A percentile compares a stretch with the other conserved stretches of the same genome.
phyloP scores from a whole-genome alignment of 345 rosid genomes.

The Camelina sativa region DNA sequence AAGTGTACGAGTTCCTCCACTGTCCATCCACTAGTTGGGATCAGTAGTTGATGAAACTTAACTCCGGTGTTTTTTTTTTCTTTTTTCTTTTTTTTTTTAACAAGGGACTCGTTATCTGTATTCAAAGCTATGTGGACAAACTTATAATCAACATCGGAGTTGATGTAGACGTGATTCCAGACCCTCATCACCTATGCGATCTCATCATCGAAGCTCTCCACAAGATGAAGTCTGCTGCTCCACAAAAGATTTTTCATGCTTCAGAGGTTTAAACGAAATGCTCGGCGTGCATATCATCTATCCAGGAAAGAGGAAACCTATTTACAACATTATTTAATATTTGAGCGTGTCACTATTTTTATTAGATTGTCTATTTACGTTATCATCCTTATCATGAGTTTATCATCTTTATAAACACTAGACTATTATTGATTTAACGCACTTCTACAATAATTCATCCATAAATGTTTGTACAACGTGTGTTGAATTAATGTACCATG shows the following conservation, averaged over 20 bases:
- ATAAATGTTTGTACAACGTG: slow-evolving; percentile 1
- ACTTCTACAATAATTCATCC: background rate
- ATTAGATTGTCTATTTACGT: background rate
- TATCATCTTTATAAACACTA: background rate
- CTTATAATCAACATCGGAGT: slow-evolving; percentile 58
- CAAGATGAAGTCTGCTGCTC: slow-evolving; percentile 48
- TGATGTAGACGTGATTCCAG: slow-evolving; percentile 63
- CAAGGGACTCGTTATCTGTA: slow-evolving; percentile 64
- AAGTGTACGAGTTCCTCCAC: background rate
- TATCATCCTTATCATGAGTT: background rate
- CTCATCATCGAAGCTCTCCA: slow-evolving; percentile 54
- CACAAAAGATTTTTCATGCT: background rate
- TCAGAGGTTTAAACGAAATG: background rate
- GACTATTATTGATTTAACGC: too few relatives aligned
- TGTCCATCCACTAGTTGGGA: background rate
- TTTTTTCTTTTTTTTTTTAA: background rate
- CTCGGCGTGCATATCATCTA: background rate
- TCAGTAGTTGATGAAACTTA: background rate
- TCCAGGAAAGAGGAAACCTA: too few relatives aligned
- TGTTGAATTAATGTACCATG: too few relatives aligned
- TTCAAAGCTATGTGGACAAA: slow-evolving; percentile 66
- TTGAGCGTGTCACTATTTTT: background rate
- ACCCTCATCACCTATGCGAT: slow-evolving; percentile 65
- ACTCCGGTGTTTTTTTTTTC: background rate
- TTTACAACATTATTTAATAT: too few relatives aligned